A percentile compares a stretch with the other conserved stretches of the same genome.
phyloP scores from a whole-genome alignment of 441 rosid genomes.

The Euphorbia schlechtendalii region DNA sequence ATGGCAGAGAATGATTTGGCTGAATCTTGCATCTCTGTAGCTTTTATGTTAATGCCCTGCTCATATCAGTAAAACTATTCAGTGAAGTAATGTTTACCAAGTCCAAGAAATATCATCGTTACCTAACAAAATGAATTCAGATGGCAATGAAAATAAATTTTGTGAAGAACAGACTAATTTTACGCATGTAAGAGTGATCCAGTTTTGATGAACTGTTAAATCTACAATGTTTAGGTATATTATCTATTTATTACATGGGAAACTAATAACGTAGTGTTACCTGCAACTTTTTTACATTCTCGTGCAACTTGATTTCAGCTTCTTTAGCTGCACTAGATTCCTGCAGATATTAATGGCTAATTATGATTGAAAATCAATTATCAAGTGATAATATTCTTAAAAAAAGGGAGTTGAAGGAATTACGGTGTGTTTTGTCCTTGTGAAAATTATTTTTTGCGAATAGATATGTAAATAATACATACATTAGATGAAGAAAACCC shows the following conservation, averaged over 20 bases:
- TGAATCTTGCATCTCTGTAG: constrained; percentile 79
- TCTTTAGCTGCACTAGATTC: constrained; percentile 62
- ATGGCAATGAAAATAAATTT: not conserved
- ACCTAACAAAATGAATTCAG: not conserved
- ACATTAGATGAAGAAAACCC: constrained; percentile 64
- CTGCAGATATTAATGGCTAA: constrained; percentile 29
- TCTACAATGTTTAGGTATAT: too few relatives aligned
- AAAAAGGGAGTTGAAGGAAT: too few relatives aligned
- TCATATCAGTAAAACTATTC: constrained; percentile 1
- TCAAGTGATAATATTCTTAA: too few relatives aligned
- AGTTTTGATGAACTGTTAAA: too few relatives aligned
- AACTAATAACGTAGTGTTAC: constrained; percentile 23
- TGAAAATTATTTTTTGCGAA: too few relatives aligned
- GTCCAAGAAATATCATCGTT: not conserved
- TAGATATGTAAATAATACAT: constrained; percentile 19
- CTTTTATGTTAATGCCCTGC: constrained; percentile 69
- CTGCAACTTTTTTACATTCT: constrained; percentile 67
- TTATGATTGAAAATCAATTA: too few relatives aligned
- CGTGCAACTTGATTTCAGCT: constrained; percentile 84
- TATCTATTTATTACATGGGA: too few relatives aligned
- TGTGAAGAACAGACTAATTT: too few relatives aligned
- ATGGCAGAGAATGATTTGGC: constrained; percentile 85
- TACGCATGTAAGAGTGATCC: too few relatives aligned
- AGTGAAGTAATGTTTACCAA: not conserved
- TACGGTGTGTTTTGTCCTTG: not conserved